A percentile compares a stretch with the other conserved stretches of the same genome.
These are phyloP conservation scores for Mycena capillaripes DNA, from an alignment of 768 basidiomycete species.

Conservation along the genomic window DNA sequence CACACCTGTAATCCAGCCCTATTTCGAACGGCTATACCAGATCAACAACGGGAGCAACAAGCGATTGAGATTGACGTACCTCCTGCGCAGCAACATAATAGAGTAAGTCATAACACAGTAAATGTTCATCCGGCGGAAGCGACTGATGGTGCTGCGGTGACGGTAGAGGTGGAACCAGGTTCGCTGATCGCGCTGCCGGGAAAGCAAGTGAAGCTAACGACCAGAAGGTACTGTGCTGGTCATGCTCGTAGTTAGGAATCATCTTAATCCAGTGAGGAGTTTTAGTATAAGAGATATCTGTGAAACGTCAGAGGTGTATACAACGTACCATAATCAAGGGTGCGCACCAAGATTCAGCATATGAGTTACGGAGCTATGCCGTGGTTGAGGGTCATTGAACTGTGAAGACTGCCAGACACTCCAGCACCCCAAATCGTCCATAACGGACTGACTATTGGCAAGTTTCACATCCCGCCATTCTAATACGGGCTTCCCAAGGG, in stretches of 20 bases:
- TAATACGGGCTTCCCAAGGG: conserved; percentile 48
- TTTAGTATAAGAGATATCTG: conserved; percentile 44
- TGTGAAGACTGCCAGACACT: conserved; percentile 27
- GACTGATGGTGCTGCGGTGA: conserved; percentile 33
- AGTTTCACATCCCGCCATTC: conserved; percentile 56
- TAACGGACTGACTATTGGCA: conserved; percentile 12
- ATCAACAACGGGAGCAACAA: conserved; percentile 14
- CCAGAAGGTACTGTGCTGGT: conserved; percentile 41
- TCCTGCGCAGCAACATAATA: conserved; percentile 41
- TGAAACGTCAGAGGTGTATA: conserved; percentile 21
- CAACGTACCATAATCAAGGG: neutral
- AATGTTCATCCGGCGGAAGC: conserved; percentile 39
- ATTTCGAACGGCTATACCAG: conserved; percentile 46
- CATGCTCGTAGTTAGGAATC: conserved; percentile 42
- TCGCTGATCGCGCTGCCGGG: conserved; percentile 29
- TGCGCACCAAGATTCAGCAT: conserved; percentile 40
- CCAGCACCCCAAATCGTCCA: conserved; percentile 53
- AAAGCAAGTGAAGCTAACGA: conserved; percentile 38
- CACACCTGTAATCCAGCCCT: conserved; percentile 44
- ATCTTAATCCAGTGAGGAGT: conserved; percentile 41
- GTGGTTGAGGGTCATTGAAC: conserved; percentile 21
- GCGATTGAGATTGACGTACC: conserved; percentile 29
- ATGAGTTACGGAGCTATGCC: conserved; percentile 26
- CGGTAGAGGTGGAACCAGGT: conserved; percentile 33
- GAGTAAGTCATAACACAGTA: conserved; percentile 42